These are phyloP conservation scores for Alternaria ventricosa DNA, from an alignment of 2,329 filamentous ascomycete genomes.

Conservation along the genomic window DNA sequence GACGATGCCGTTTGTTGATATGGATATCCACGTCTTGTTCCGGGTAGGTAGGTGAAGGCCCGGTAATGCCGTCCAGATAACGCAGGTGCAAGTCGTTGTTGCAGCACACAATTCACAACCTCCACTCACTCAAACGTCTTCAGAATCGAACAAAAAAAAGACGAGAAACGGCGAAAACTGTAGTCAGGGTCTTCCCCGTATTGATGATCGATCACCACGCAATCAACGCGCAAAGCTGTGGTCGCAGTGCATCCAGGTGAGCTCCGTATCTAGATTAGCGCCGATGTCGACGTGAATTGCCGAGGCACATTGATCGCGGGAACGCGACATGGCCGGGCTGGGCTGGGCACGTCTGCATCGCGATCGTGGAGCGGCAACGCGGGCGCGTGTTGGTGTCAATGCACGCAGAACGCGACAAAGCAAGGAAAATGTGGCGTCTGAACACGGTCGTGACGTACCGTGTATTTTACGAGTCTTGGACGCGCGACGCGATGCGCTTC, in stretches of 20 bases:
- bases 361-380: not conserved
- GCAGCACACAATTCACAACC: not conserved
- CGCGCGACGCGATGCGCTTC: slow-evolving; percentile 5
- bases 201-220: not conserved
- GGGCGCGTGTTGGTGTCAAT: slow-evolving; percentile 3
- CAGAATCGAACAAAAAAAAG: not conserved
- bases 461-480: not conserved
- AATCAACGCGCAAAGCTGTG: slow-evolving; percentile 1
- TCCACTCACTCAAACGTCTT: not conserved
- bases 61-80: not conserved
- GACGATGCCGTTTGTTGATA: not conserved
- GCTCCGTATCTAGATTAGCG: slow-evolving; percentile 10
- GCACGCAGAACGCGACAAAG: slow-evolving; percentile 3
- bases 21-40: not conserved
- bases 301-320: slow-evolving; percentile 7
- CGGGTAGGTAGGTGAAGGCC: not conserved
- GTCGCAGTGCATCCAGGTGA: not conserved
- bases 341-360: not conserved
- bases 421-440: slow-evolving; percentile 3
- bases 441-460: slow-evolving; percentile 15
- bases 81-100: not conserved
- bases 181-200: not conserved
- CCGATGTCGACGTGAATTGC: slow-evolving; percentile 1
- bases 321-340: not conserved
- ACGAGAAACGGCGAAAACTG: not conserved